phyloP scores from a whole-genome alignment of 2,329 filamentous ascomycete genomes.

The Colletotrichum aenigma region DNA sequence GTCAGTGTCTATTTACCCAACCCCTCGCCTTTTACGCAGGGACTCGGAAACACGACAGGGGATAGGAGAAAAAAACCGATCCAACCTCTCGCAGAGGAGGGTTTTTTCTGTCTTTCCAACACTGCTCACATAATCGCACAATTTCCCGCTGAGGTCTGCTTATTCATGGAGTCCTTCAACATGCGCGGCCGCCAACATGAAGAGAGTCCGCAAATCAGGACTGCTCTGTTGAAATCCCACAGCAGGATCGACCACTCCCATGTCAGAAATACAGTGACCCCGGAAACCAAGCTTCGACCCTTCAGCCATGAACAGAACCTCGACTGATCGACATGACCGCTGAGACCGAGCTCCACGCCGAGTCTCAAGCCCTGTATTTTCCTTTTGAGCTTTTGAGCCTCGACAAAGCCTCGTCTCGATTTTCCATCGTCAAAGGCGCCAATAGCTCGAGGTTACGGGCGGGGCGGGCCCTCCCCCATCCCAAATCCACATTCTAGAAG shows the following conservation, averaged over 20 bases:
- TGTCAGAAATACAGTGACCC: background rate
- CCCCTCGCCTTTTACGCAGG: slow-evolving; percentile 5
- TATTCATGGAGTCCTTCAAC: background rate
- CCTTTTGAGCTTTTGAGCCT: background rate
- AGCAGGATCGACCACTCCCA: background rate
- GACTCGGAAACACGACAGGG: background rate
- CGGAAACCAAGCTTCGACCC: background rate
- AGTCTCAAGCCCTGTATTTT: background rate
- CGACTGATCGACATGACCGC: background rate
- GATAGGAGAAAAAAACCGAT: background rate
- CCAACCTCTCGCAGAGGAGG: background rate
- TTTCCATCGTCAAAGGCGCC: background rate
- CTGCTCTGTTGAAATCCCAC: background rate
- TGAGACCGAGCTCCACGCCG: background rate
- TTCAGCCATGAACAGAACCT: background rate
- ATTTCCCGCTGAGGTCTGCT: background rate
- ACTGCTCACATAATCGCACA: background rate
- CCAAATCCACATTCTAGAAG: background rate
- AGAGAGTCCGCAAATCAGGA: background rate
- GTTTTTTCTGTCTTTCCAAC: background rate
- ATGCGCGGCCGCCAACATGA: background rate
- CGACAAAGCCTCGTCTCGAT: background rate
- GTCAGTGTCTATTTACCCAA: background rate
- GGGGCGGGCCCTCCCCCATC: background rate
- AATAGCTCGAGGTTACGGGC: background rate